Percentiles rank a stretch among this genome's conserved stretches.
Conservation (phyloP, 805 yeast genomes). For the Sugiyamaella lignohabitans region DNA sequence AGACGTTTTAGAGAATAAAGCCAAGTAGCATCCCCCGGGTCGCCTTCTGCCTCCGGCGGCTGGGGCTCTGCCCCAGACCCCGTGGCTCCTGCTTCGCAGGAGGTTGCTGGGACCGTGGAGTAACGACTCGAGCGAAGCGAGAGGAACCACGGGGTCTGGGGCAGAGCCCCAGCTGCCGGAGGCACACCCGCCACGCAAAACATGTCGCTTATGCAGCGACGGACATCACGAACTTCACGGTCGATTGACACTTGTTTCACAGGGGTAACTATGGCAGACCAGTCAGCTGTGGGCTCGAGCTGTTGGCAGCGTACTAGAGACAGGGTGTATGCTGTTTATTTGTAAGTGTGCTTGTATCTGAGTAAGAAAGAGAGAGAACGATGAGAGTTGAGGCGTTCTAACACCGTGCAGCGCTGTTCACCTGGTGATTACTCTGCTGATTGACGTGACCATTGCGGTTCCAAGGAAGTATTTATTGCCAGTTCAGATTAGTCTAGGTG, state of each 20-base stretch:
- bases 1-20: conserved; percentile 52
- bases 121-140: too few relatives aligned
- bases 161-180: too few relatives aligned
- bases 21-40: neutral
- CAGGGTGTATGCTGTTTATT: conserved; percentile 27
- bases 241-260: too few relatives aligned
- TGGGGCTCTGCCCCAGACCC: neutral
- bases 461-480: conserved; percentile 44
- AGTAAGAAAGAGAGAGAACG: neutral
- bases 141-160: too few relatives aligned
- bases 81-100: neutral
- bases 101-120: neutral
- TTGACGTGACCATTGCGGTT: conserved; percentile 68
- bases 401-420: conserved; percentile 44
- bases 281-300: neutral
- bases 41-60: neutral
- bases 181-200: too few relatives aligned
- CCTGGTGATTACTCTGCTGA: conserved; percentile 63
- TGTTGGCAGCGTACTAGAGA: conserved; percentile 4
- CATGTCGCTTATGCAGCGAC: neutral
- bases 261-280: too few relatives aligned
- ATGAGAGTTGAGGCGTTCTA: neutral
- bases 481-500: conserved; percentile 45
- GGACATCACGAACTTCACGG: neutral
- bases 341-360: conserved; percentile 15